A percentile compares a stretch with the other conserved stretches of the same genome.
Evolutionary conservation across 805 yeast genomes (phyloP).

Genomic region (Yarrowia sp.): DNA sequence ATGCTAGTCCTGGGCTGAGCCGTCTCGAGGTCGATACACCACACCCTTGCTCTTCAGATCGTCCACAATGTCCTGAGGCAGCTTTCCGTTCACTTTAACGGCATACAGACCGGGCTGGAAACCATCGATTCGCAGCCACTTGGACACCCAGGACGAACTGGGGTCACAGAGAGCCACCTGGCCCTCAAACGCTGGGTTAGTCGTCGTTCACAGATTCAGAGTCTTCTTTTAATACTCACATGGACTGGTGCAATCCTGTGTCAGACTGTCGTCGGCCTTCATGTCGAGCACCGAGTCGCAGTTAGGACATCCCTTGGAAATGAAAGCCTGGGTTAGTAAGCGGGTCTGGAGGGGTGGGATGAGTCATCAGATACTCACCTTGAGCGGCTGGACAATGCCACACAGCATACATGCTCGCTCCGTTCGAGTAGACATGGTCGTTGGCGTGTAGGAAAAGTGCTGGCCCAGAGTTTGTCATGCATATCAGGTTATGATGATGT

Average conservation of each 20-base stretch:
- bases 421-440: slow-evolving; percentile 48
- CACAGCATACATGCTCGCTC: slow-evolving; percentile 98
- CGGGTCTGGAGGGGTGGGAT: not conserved
- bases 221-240: slow-evolving; percentile 31
- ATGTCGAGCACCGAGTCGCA: slow-evolving; percentile 84
- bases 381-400: slow-evolving; percentile 81
- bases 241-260: slow-evolving; percentile 92
- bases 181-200: slow-evolving; percentile 69
- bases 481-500: not conserved
- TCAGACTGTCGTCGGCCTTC: slow-evolving; percentile 74
- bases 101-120: slow-evolving; percentile 87
- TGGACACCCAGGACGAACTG: slow-evolving; percentile 82
- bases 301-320: slow-evolving; percentile 89
- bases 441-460: not conserved
- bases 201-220: not conserved
- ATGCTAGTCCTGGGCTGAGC: slow-evolving; percentile 46
- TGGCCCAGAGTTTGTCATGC: not conserved
- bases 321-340: slow-evolving; percentile 48
- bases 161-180: slow-evolving; percentile 86
- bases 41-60: slow-evolving; percentile 72
- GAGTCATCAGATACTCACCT: slow-evolving; percentile 41
- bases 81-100: slow-evolving; percentile 83
- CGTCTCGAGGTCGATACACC: slow-evolving; percentile 92
- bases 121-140: slow-evolving; percentile 89
- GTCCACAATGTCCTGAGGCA: slow-evolving; percentile 80